Percentiles rank a stretch among this genome's conserved stretches.
Conservation (phyloP, 2,329 filamentous ascomycete species). For the Bipolaris sorokiniana region DNA sequence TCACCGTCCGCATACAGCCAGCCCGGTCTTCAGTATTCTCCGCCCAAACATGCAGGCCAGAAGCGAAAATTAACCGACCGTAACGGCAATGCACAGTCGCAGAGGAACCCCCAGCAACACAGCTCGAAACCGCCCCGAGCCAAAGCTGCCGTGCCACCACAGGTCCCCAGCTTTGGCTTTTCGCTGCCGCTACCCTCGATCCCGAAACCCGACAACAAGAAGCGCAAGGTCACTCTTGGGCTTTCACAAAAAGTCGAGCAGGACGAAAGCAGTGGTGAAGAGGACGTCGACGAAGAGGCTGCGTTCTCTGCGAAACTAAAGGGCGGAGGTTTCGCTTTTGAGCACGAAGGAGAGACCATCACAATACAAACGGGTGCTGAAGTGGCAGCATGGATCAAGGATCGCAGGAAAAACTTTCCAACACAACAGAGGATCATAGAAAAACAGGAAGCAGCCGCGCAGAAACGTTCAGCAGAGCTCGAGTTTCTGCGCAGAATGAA, state of each 20-base stretch:
- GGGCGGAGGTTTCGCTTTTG: slow-evolving; percentile 63
- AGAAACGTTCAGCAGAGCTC: slow-evolving; percentile 41
- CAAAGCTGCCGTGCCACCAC: slow-evolving; percentile 42
- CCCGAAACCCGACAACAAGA: slow-evolving; percentile 62
- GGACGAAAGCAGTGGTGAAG: slow-evolving; percentile 61
- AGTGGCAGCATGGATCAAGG: slow-evolving; percentile 78
- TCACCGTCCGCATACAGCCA: slow-evolving; percentile 13
- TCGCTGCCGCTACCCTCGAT: slow-evolving; percentile 29
- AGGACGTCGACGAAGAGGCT: slow-evolving; percentile 74
- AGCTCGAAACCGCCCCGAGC: slow-evolving; percentile 41
- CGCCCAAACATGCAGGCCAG: slow-evolving; percentile 30
- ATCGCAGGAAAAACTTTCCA: slow-evolving; percentile 80
- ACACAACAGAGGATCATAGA: slow-evolving; percentile 73
- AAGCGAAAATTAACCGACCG: slow-evolving; percentile 40
- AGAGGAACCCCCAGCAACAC: slow-evolving; percentile 18
- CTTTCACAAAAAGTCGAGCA: slow-evolving; percentile 67
- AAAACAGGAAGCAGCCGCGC: slow-evolving; percentile 59
- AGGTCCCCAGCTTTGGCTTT: slow-evolving; percentile 48
- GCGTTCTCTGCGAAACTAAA: slow-evolving; percentile 44
- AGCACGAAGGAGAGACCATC: slow-evolving; percentile 62
- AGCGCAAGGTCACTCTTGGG: slow-evolving; percentile 73
- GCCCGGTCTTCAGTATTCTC: slow-evolving; percentile 18
- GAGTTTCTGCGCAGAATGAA: slow-evolving; percentile 48
- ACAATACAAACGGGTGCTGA: slow-evolving; percentile 66
- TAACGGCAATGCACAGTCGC: slow-evolving; percentile 14